phyloP scores from a whole-genome alignment of 768 basidiomycete genomes.

The Rhizopogon vinicolor region DNA sequence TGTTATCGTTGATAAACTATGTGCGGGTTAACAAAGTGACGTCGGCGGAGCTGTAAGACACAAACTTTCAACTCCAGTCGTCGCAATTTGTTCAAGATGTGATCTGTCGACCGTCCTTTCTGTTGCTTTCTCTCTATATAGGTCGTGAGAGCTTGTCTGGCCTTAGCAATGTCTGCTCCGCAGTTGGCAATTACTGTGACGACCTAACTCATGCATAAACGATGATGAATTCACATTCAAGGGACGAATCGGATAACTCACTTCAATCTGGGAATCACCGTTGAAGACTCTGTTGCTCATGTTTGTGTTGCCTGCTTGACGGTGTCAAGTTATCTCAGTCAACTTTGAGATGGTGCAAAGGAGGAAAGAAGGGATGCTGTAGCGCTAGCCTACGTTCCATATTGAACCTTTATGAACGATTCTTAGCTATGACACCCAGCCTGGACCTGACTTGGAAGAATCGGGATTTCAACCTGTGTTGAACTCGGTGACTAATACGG shows the following conservation, averaged over 20 bases:
- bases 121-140: constrained; percentile 26
- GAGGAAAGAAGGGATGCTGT: not conserved
- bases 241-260: constrained; percentile 1
- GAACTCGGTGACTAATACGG: not conserved
- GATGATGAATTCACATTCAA: not conserved
- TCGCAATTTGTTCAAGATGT: constrained; percentile 22
- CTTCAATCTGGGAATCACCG: constrained; percentile 26
- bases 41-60: not conserved
- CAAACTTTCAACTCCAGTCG: constrained; percentile 25
- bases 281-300: constrained; percentile 14
- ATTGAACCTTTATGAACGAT: not conserved
- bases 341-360: not conserved
- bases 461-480: not conserved
- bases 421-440: not conserved
- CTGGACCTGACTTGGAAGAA: not conserved
- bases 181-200: constrained; percentile 29
- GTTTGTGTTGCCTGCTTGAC: not conserved
- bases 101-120: constrained; percentile 24
- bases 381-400: too few relatives aligned
- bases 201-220: constrained; percentile 14
- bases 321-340: not conserved
- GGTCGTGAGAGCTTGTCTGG: constrained; percentile 22
- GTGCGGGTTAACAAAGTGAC: not conserved
- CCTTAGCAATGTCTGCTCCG: constrained; percentile 21
- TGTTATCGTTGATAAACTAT: constrained; percentile 26